Evolutionary conservation across 2,329 filamentous ascomycete genomes (phyloP).

Genomic region (Penicillium expansum): DNA sequence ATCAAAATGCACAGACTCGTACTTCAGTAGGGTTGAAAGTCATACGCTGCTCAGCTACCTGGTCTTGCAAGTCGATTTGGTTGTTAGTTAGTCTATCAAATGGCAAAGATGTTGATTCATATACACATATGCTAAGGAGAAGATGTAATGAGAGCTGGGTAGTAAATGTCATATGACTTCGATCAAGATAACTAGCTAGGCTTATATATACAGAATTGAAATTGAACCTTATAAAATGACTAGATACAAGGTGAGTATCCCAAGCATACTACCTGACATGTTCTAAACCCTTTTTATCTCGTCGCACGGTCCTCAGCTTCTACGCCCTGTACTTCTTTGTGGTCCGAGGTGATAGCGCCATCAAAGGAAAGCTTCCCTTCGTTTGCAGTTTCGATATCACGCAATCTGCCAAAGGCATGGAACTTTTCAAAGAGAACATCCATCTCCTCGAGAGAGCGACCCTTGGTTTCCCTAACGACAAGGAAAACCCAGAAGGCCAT

Average conservation of each 20-base stretch:
- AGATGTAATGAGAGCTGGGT: background rate
- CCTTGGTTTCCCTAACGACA: background rate
- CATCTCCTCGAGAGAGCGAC: slow-evolving; percentile 1
- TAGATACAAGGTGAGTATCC: background rate
- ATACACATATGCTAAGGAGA: background rate
- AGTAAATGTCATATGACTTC: background rate
- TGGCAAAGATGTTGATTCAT: background rate
- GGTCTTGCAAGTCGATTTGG: background rate
- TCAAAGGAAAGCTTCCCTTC: background rate
- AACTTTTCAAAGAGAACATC: background rate
- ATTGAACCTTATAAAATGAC: background rate
- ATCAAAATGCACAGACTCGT: too few relatives aligned
- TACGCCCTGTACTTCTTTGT: background rate
- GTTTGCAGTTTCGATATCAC: background rate
- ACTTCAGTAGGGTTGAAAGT: background rate
- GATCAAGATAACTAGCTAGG: background rate
- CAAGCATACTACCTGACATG: background rate
- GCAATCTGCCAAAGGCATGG: background rate
- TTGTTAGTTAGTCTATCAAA: background rate
- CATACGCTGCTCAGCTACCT: background rate
- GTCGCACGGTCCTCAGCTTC: background rate
- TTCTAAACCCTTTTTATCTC: background rate
- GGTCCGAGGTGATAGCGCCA: background rate
- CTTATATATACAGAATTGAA: background rate
- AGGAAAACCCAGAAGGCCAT: background rate